Evolutionary conservation across 1,284 basidiomycete genomes (phyloP), one percentile per base, ranked within the genome.

Genomic region (Lentinula novae-zelandiae): DNA sequence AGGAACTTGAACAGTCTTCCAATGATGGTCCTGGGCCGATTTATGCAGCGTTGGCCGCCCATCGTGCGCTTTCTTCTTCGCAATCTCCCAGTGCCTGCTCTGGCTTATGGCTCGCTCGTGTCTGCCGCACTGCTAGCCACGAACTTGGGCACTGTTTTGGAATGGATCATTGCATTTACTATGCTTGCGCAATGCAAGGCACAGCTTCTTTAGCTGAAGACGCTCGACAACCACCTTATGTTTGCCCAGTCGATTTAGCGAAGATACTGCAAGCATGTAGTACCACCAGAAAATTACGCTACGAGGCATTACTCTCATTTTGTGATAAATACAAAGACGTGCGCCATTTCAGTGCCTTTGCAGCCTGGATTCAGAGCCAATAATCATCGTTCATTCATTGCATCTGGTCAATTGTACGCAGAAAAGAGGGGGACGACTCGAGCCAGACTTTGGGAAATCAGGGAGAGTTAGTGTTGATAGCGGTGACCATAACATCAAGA

Each of bases 401-500:
- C 8, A 46, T 38, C 7, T 12, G 36, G 36, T 38, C 7, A 38
- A 38, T 9, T 38, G 7, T 38, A 38, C 2, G 9, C 36, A 38
- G 36, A 38, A 6, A 8, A 38, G 36, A 20, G 10, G 17, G n/a
- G n/a, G 12, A 42, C 13, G 12, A 42, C 40, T 22, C 9, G 20
- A 46, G 20, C 44, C 15, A 8, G 22, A 22, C n/a, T 4, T 8
- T 15, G 2, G 15, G 15, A 13, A 20, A 22, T 56, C 44, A 60
- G 48, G 51, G 57, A 38, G 38, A 64, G 57, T 76, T 76, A n/a
- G 71, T 69, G 33, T 70, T 67, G 58, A 80, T 75, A 31, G 74
- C 74, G 39, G 73, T 69, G n/a, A 71, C 71, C 57, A 81, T 61
- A 3, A 79, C 78, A 67, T 81, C 79, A 66, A 81, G 66, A 8